A percentile compares a stretch with the other conserved stretches of the same genome.
These are phyloP conservation scores for Saccharomyces hybrid DNA, from an alignment of 1,139 yeast species.

Conservation along the genomic window DNA sequence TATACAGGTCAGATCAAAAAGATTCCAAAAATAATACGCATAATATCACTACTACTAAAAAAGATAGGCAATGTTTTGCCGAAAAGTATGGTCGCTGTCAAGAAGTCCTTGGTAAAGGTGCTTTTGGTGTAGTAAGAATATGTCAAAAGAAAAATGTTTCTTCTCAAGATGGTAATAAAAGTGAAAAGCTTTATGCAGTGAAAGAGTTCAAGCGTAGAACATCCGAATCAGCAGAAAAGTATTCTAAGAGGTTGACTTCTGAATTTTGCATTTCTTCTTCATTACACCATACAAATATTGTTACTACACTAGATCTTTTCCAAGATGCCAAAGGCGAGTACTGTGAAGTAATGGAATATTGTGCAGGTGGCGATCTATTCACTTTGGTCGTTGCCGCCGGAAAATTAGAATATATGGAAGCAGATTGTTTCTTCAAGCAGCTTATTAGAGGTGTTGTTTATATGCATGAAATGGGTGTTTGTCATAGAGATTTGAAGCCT, in stretches of 20 bases:
- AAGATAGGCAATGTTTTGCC: conserved; percentile 33
- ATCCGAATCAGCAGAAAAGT: conserved; percentile 50
- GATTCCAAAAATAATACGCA: not conserved
- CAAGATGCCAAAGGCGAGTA: conserved; percentile 89
- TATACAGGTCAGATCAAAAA: not conserved
- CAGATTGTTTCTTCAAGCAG: conserved; percentile 94
- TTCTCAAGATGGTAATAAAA: conserved; percentile 21
- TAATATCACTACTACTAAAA: conserved; percentile 7
- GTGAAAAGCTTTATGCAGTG: conserved; percentile 62
- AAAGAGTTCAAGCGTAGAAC: conserved; percentile 63
- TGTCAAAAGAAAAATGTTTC: conserved; percentile 39
- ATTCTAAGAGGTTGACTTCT: conserved; percentile 65
- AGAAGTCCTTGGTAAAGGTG: conserved; percentile 74
- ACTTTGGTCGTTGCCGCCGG: conserved; percentile 80
- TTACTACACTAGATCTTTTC: conserved; percentile 75
- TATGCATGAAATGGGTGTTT: conserved; percentile 96
- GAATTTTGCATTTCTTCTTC: conserved; percentile 85
- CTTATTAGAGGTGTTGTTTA: conserved; percentile 83
- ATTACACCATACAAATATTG: conserved; percentile 69
- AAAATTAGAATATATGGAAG: conserved; percentile 74
- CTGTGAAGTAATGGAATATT: conserved; percentile 94
- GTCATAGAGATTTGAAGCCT: conserved; percentile 92
- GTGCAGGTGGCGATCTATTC: conserved; percentile 91
- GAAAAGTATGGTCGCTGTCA: conserved; percentile 70
- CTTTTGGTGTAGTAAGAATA: conserved; percentile 76